A percentile compares a stretch with the other conserved stretches of the same genome.
Conservation (phyloP, 139 green algal genomes). For the Yamagishiella unicocca region DNA sequence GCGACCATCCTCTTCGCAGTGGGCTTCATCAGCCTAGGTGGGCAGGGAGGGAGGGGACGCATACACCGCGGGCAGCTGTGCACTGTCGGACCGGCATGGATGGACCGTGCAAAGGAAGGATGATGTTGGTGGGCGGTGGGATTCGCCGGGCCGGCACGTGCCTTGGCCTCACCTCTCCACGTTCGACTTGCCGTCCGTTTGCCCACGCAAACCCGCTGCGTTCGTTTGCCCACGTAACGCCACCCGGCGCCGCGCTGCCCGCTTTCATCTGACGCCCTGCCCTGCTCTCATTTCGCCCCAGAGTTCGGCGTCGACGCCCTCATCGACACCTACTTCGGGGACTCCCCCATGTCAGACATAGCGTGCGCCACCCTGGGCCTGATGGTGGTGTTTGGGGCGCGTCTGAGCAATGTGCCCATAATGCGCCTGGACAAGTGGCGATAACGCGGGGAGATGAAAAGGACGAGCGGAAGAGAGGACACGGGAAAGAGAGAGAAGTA, state of each 20-base stretch:
- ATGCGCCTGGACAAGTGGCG: conserved; percentile 21
- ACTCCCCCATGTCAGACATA: not conserved
- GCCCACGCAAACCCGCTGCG: too few species aligned
- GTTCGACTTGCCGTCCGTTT: too few species aligned
- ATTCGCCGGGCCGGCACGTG: not conserved
- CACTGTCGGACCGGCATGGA: not conserved
- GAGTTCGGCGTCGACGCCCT: conserved; percentile 40
- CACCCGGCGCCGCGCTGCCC: not conserved
- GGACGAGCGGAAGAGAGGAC: not conserved
- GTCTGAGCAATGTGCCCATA: not conserved
- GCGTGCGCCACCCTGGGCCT: not conserved
- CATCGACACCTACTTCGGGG: conserved; percentile 20
- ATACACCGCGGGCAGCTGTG: too few species aligned
- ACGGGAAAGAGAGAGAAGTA: not conserved
- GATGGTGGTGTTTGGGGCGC: conserved; percentile 24
- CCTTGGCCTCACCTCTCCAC: not conserved
- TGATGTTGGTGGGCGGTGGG: too few species aligned
- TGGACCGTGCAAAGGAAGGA: not conserved
- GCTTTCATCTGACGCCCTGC: too few species aligned
- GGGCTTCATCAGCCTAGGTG: conserved; percentile 37
- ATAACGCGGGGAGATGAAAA: not conserved
- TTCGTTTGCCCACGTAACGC: too few species aligned
- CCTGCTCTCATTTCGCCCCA: too few species aligned
- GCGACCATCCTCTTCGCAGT: conserved; percentile 30
- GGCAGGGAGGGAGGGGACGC: not conserved